Conservation (phyloP, 2,329 filamentous ascomycete species). For the Scopulariopsis brevicaulis region DNA sequence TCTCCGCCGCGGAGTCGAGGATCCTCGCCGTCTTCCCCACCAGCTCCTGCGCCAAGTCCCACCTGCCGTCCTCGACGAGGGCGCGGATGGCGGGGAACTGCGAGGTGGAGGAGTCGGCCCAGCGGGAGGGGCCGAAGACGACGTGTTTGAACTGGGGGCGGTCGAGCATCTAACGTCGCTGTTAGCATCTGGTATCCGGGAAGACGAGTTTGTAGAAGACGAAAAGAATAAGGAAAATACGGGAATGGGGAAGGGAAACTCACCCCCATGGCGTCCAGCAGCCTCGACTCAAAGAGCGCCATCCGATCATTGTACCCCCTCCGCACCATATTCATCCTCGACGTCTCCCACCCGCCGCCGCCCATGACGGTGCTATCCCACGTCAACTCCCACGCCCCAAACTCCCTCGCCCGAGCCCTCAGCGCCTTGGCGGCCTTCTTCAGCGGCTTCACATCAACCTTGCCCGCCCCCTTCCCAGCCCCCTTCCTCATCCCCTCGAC, state of each 20-base stretch:
- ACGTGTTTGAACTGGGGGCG: slow-evolving; percentile 91
- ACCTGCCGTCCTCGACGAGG: slow-evolving; percentile 60
- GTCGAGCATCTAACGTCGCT: slow-evolving; percentile 53
- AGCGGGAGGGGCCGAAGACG: slow-evolving; percentile 72
- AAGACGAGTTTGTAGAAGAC: neutral
- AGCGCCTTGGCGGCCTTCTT: slow-evolving; percentile 40
- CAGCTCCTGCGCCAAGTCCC: slow-evolving; percentile 54
- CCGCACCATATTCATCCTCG: slow-evolving; percentile 54
- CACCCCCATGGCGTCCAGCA: slow-evolving; percentile 77
- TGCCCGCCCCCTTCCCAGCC: slow-evolving; percentile 2
- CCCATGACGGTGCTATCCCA: slow-evolving; percentile 68
- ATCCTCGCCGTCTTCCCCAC: slow-evolving; percentile 62
- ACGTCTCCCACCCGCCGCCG: slow-evolving; percentile 65
- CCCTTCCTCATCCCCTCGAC: slow-evolving; percentile 30
- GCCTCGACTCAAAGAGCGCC: slow-evolving; percentile 67
- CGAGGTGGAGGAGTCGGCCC: slow-evolving; percentile 57
- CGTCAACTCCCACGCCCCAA: slow-evolving; percentile 62
- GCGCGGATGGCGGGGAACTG: slow-evolving; percentile 80
- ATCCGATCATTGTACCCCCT: slow-evolving; percentile 69
- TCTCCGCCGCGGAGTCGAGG: slow-evolving; percentile 46
- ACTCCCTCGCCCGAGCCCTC: slow-evolving; percentile 43
- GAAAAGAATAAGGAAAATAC: slow-evolving; percentile 2
- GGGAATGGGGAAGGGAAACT: slow-evolving; percentile 24
- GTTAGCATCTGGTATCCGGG: slow-evolving; percentile 7
- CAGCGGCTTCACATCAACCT: slow-evolving; percentile 19